phyloP scores from a whole-genome alignment of 2,329 filamentous ascomycete species.

The Aspergillus nomiae region DNA sequence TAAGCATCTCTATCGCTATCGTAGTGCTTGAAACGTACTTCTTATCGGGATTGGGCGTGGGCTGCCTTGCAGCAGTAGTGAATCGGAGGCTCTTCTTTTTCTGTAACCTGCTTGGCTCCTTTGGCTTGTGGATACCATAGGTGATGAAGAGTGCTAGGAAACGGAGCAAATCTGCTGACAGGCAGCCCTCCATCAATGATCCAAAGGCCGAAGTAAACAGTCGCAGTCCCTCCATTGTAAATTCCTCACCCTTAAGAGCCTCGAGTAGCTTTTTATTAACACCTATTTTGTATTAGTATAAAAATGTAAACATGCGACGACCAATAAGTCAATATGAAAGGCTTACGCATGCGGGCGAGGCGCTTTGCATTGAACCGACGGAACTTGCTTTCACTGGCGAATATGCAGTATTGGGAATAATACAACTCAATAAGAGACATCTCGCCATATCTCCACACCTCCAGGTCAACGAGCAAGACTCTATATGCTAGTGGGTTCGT shows the following conservation, averaged over 20 bases:
- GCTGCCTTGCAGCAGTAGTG: slow-evolving; percentile 30
- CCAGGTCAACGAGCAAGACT: slow-evolving; percentile 86
- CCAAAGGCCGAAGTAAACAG: slow-evolving; percentile 79
- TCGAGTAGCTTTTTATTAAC: slow-evolving; percentile 89
- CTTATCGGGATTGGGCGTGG: slow-evolving; percentile 37
- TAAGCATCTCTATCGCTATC: slow-evolving; percentile 72
- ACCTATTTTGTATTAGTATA: slow-evolving; percentile 53
- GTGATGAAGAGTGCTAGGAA: slow-evolving; percentile 90
- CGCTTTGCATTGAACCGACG: slow-evolving; percentile 89
- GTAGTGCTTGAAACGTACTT: slow-evolving; percentile 61
- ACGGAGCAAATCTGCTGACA: slow-evolving; percentile 81
- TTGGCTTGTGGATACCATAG: slow-evolving; percentile 76
- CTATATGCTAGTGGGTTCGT: slow-evolving; percentile 95
- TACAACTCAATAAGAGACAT: slow-evolving; percentile 80
- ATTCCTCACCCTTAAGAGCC: slow-evolving; percentile 80
- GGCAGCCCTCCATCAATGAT: slow-evolving; percentile 75
- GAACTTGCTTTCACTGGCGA: slow-evolving; percentile 87
- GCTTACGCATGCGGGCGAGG: slow-evolving; percentile 83
- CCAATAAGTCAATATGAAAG: slow-evolving; percentile 10
- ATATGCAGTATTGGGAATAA: slow-evolving; percentile 87
- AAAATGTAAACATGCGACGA: not conserved
- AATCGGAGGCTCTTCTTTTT: slow-evolving; percentile 49
- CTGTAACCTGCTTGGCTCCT: slow-evolving; percentile 41
- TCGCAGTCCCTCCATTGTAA: slow-evolving; percentile 70
- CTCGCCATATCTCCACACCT: slow-evolving; percentile 85